Evolutionary conservation across 2,329 filamentous ascomycete genomes (phyloP).

Genomic region (Alternaria triticina): DNA sequence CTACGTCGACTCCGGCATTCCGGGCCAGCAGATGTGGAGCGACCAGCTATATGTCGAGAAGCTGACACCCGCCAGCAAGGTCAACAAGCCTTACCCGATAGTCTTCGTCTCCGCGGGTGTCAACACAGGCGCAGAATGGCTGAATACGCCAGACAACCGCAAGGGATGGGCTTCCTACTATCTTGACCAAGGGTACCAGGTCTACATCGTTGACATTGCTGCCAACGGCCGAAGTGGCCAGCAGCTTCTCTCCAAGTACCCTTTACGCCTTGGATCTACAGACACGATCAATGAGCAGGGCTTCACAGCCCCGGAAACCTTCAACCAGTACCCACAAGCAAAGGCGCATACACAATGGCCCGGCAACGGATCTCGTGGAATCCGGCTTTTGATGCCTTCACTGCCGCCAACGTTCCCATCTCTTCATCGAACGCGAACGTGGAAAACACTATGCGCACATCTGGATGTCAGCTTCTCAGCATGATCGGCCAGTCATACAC

Average conservation of each 20-base stretch:
- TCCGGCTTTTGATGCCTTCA: conserved; percentile 27
- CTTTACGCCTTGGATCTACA: conserved; percentile 18
- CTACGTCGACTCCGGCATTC: conserved; percentile 28
- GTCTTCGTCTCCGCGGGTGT: conserved; percentile 31
- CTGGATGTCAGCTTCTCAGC: conserved; percentile 22
- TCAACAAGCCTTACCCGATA: conserved; percentile 24
- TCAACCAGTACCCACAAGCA: conserved; percentile 21
- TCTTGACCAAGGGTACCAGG: conserved; percentile 26
- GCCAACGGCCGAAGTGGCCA: conserved; percentile 16
- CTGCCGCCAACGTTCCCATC: conserved; percentile 19
- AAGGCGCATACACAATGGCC: conserved; percentile 30
- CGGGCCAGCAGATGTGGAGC: conserved; percentile 22
- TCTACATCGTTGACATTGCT: conserved; percentile 28
- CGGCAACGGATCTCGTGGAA: conserved; percentile 22
- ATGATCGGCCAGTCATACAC: conserved; percentile 27
- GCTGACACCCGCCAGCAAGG: conserved; percentile 17
- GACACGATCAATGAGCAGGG: conserved; percentile 16
- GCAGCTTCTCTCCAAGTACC: conserved; percentile 6
- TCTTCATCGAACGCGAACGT: conserved; percentile 22
- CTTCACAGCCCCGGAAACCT: conserved; percentile 22
- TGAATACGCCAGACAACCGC: conserved; percentile 24
- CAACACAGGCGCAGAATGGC: conserved; percentile 23
- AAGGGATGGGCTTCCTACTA: conserved; percentile 29
- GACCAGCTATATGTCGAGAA: conserved; percentile 32
- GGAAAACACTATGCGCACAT: conserved; percentile 25